Base-by-base conservation (phyloP, 768 basidiomycete species). In the Cystofilobasidium macerans region DNA sequence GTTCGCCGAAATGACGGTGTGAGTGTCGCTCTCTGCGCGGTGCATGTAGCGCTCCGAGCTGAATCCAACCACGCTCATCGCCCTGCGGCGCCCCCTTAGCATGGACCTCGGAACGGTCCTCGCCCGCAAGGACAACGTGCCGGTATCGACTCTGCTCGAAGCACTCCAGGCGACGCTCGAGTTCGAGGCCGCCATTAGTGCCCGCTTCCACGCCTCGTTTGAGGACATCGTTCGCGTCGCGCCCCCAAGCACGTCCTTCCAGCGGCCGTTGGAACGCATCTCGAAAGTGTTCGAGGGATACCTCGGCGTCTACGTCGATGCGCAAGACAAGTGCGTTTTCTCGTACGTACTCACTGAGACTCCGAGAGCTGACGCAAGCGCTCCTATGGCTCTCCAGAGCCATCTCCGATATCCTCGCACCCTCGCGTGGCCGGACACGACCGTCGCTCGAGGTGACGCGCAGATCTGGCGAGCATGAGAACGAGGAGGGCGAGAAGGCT, bases 201-300 rank as follows among this genome's bases (percentile, higher is more conserved):
- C 84, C 78, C 89, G 90, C 74, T 95, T 87, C 81, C 84, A 83
- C 3, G 84, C 85, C 28, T 80, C 88, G 73, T 76, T 74, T 45
- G 69, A 71, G 9, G 69, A 72, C 4, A 67, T 76, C 24, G 69
- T 70, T 20, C 26, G 69, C 70, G 30, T 61, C 66, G 53, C 64
- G 5, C 35, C 64, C 35, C 61, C 57, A 16, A 57, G 12, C 20
- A 40, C 53, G 24, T n/a, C 67, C 45, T 38, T 70, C 73, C 32
- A 86, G 83, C 71, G 79, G 26, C 61, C 67, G 1, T 47, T 45
- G 35, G 58, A 30, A 2, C 67, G 86, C 0, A 87, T 99, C 47
- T 87, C 90, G 0, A 82, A 86, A n/a, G 85, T 89, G 7, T 97
- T 97, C 72, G 94, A 97, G 68, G 82, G 87, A 0, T 87, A 95